A percentile compares a stretch with the other conserved stretches of the same genome.
Evolutionary conservation across 768 basidiomycete species (phyloP).

Genomic region (Heimioporus sp.): DNA sequence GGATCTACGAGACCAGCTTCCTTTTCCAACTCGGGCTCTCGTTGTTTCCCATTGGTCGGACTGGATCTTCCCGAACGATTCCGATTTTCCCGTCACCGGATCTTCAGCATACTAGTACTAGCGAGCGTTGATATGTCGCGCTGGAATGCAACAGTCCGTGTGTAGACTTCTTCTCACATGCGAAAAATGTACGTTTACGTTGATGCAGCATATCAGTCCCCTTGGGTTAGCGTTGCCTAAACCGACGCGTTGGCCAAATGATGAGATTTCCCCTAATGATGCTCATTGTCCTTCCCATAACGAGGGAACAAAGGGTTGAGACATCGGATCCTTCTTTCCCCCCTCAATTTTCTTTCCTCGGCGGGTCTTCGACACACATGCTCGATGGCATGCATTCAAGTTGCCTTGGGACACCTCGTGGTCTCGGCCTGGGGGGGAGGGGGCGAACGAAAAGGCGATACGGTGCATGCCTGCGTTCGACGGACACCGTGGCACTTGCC

Average conservation of each 20-base stretch:
- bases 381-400: conserved; percentile 15
- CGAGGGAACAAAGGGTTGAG: conserved; percentile 29
- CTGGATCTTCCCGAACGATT: conserved; percentile 15
- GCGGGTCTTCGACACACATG: conserved; percentile 15
- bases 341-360: conserved; percentile 7
- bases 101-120: conserved; percentile 10
- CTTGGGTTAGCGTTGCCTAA: background rate
- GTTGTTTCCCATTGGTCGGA: conserved; percentile 11
- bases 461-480: conserved; percentile 9
- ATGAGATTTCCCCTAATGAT: conserved; percentile 13
- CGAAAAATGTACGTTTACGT: conserved; percentile 20
- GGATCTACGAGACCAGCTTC: conserved; percentile 5
- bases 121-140: too few relatives aligned
- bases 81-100: conserved; percentile 23
- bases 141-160: conserved; percentile 9
- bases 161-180: conserved; percentile 5
- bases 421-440: conserved; percentile 7
- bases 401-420: conserved; percentile 14
- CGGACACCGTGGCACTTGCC: conserved; percentile 4
- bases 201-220: conserved; percentile 10
- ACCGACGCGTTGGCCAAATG: conserved; percentile 20
- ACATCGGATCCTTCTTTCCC: conserved; percentile 8
- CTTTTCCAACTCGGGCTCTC: background rate
- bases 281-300: conserved; percentile 33
- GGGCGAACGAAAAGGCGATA: background rate